Evolutionary conservation across 176 grass and related monocot genomes (phyloP).

Genomic region (Rhynchospora pubera): DNA sequence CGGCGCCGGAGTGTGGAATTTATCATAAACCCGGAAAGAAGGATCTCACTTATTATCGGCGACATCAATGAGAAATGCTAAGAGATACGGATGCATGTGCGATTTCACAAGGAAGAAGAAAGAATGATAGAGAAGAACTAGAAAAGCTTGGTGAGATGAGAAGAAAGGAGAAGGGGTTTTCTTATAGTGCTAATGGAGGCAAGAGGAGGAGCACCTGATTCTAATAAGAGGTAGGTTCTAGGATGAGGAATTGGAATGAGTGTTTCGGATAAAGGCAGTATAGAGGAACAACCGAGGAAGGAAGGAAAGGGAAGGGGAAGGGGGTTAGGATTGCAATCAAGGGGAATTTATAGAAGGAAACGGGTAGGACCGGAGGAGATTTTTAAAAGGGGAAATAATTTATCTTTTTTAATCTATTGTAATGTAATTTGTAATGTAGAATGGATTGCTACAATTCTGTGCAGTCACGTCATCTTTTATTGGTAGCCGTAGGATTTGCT

Average conservation of each 20-base stretch:
- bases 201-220: slow-evolving; percentile 11
- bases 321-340: background rate
- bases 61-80: slow-evolving; percentile 78
- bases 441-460: no score
- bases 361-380: background rate
- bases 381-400: background rate
- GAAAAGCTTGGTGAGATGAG: slow-evolving; percentile 24
- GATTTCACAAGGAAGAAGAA: slow-evolving; percentile 6
- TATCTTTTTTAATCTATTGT: background rate
- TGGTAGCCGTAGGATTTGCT: no score
- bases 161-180: background rate
- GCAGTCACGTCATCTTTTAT: no score
- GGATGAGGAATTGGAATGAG: background rate
- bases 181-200: background rate
- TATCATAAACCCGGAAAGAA: slow-evolving; percentile 98
- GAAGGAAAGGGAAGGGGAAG: background rate
- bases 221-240: background rate
- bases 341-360: slow-evolving; percentile 11
- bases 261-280: background rate
- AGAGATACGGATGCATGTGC: slow-evolving; percentile 66
- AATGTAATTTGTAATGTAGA: no score
- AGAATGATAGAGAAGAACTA: background rate
- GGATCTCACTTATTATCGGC: slow-evolving; percentile 97
- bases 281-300: background rate
- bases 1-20: slow-evolving; percentile 90